Conservation (phyloP, 108 stramenopile species). For the Pelagomonas calceolata region DNA sequence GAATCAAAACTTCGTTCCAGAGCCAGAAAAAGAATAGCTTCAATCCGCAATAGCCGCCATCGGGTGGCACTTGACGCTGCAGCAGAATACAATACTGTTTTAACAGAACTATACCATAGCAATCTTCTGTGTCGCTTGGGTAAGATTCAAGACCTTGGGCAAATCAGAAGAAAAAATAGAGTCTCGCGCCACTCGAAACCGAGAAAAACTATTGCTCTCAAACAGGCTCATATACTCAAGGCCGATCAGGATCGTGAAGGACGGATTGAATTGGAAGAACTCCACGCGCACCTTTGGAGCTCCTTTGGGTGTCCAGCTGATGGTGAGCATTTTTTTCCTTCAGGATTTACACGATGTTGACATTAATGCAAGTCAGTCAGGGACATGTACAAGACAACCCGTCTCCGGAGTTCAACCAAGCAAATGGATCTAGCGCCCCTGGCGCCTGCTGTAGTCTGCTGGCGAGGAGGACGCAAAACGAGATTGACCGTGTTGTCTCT, state of each 20-base stretch:
- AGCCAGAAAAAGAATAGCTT: background rate
- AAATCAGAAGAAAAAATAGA: too few relatives aligned
- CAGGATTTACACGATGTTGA: too few relatives aligned
- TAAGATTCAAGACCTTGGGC: background rate
- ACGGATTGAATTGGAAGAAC: background rate
- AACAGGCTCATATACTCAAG: background rate
- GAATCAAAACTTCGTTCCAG: background rate
- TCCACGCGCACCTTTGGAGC: background rate
- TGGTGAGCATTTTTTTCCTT: background rate
- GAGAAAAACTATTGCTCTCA: too few relatives aligned
- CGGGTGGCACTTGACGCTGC: background rate
- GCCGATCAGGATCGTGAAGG: background rate
- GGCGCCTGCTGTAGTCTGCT: too few relatives aligned
- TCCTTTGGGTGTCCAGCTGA: background rate
- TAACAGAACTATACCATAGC: background rate
- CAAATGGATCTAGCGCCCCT: too few relatives aligned
- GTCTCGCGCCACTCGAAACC: too few relatives aligned
- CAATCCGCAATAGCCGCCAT: background rate
- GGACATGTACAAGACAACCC: too few relatives aligned
- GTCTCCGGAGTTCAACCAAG: too few relatives aligned
- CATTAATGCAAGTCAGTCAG: too few relatives aligned
- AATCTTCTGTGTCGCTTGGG: background rate
- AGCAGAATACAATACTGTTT: background rate
- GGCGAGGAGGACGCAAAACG: too few relatives aligned
- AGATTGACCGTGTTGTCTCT: too few relatives aligned